Conservation (phyloP, 352 stramenopile species). For the Phytophthora parvispora region DNA sequence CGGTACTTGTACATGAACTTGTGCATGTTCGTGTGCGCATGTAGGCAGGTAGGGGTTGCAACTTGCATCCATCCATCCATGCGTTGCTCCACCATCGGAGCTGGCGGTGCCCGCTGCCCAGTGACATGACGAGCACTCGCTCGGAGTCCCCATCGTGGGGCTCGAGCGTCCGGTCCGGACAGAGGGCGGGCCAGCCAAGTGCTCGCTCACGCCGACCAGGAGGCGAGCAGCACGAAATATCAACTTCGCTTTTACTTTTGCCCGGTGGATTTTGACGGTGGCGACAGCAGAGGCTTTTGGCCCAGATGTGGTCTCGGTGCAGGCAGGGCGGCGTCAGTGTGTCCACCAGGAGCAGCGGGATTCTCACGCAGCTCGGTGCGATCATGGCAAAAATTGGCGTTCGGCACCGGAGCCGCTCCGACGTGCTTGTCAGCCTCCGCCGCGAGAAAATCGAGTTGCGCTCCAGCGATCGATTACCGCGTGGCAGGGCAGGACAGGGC, state of each 20-base stretch:
- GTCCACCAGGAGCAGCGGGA: constrained; percentile 31
- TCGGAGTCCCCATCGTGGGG: constrained; percentile 7
- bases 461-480: not conserved
- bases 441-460: constrained; percentile 1
- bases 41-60: constrained; percentile 2
- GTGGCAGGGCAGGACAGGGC: not conserved
- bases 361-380: constrained; percentile 5
- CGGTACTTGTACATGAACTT: not conserved
- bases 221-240: constrained; percentile 4
- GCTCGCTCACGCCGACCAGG: not conserved
- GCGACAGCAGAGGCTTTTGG: not conserved
- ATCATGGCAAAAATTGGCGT: constrained; percentile 11
- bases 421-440: not conserved
- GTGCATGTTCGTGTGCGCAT: not conserved
- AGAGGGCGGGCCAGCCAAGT: constrained; percentile 9
- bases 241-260: constrained; percentile 7
- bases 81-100: constrained; percentile 9
- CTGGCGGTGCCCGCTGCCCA: constrained; percentile 2
- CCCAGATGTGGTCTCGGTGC: constrained; percentile 21
- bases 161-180: constrained; percentile 15
- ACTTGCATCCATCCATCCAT: constrained; percentile 8
- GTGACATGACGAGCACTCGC: constrained; percentile 19
- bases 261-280: constrained; percentile 21
- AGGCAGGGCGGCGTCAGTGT: constrained; percentile 17
- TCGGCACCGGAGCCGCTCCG: not conserved